Evolutionary conservation across 768 basidiomycete genomes (phyloP).

Genomic region (Lentinula boryana): DNA sequence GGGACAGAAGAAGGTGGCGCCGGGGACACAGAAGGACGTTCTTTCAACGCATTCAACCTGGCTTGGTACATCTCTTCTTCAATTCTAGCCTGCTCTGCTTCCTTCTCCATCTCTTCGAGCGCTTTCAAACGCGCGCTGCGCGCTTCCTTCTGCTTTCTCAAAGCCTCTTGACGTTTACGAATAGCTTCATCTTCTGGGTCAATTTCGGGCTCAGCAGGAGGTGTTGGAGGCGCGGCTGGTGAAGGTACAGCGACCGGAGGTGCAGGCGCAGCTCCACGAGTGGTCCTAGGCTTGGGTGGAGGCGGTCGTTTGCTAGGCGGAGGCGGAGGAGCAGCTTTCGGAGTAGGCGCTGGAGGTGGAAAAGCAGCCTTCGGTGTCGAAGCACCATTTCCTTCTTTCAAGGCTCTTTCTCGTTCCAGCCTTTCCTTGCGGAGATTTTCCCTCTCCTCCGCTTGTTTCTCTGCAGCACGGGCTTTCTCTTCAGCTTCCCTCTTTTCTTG

Average conservation of each 20-base stretch:
- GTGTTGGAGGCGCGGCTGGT: slow-evolving; percentile 16
- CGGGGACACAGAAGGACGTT: slow-evolving; percentile 22
- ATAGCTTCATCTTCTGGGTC: slow-evolving; percentile 78
- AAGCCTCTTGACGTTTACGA: slow-evolving; percentile 58
- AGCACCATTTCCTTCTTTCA: slow-evolving; percentile 41
- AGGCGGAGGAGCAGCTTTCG: slow-evolving; percentile 29
- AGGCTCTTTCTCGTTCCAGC: slow-evolving; percentile 67
- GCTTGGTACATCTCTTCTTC: slow-evolving; percentile 35
- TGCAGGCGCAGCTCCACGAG: slow-evolving; percentile 13
- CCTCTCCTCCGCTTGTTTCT: slow-evolving; percentile 75
- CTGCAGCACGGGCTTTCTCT: slow-evolving; percentile 72
- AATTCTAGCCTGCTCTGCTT: slow-evolving; percentile 22
- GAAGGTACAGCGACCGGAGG: slow-evolving; percentile 17
- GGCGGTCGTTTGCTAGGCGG: slow-evolving; percentile 22
- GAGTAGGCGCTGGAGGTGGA: slow-evolving; percentile 21
- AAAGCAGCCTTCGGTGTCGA: slow-evolving; percentile 24
- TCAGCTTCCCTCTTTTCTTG: slow-evolving; percentile 90
- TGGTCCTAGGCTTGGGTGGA: slow-evolving; percentile 20
- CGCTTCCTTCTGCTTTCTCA: slow-evolving; percentile 72
- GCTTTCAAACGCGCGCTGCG: slow-evolving; percentile 62
- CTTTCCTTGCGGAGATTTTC: slow-evolving; percentile 67
- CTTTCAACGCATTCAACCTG: slow-evolving; percentile 32
- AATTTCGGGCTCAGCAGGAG: slow-evolving; percentile 36
- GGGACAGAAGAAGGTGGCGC: slow-evolving; percentile 17
- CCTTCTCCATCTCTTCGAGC: slow-evolving; percentile 50